Base-by-base conservation (phyloP, 495 filamentous ascomycete species). In the Neurospora sublineolata region DNA sequence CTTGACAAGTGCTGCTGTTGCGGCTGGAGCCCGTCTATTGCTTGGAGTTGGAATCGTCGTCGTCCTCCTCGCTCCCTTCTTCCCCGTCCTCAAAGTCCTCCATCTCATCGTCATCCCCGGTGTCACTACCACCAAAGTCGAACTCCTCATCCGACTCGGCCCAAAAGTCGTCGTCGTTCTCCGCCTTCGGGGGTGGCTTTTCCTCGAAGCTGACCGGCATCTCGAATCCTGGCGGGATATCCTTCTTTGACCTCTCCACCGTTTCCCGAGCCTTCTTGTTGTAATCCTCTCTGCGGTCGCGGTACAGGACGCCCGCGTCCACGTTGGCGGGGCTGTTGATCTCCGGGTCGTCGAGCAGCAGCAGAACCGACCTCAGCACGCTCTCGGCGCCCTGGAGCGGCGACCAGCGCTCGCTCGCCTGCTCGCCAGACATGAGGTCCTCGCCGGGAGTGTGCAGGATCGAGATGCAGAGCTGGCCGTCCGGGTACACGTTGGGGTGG, bases 321-420 rank as follows among this genome's bases (percentile, higher is more conserved):
- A 98, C 95, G 76, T 99, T 98, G 71, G 95, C 95, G 0, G 95
- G 93, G 6, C 93, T 97, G 72, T 89, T 92, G 74, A 94, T 91
- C 78, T 99, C 95, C 18, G 95, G 92, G 78, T 96, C 91, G 78
- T 99, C 95, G 58, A 99, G 89, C 1, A 99, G 89, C n/a, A 93
- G 91, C 20, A 99, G 85, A 20, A 97, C 91, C 23, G 93, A 97
- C 68, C 97, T 91, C 20, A 99, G 88, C 16, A 99, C 94, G 68
- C 93, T 94, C 81, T 97, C 95, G 71, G 95, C 94, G 10, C 94
- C 89, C 77, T 97, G 95, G 7, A 93, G 89, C 7, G 95, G 93
- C 1, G 90, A 92, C 95, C 95, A 99, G 68, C 95, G 91, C 81
- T 99, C 95, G 76, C 83, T 83, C 27, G 95, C 94, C 20, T 87